phyloP scores from a whole-genome alignment of 768 basidiomycete genomes.

The Asterophora parasitica region DNA sequence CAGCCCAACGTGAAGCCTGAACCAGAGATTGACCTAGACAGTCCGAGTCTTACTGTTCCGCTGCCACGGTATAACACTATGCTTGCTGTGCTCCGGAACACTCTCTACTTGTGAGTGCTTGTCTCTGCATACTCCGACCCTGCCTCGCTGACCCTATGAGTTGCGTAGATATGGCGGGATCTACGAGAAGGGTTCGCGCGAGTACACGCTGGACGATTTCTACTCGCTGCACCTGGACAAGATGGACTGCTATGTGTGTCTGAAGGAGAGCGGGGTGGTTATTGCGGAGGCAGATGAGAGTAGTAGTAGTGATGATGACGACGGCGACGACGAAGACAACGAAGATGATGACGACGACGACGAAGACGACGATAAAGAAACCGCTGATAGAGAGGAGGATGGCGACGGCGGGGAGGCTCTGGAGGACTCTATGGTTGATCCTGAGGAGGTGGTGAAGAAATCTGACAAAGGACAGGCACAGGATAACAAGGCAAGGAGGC shows the following conservation, averaged over 20 bases:
- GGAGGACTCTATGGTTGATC: constrained; percentile 19
- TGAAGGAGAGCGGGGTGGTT: constrained; percentile 60
- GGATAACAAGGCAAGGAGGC: constrained; percentile 21
- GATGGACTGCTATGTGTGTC: constrained; percentile 69
- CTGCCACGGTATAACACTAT: constrained; percentile 82
- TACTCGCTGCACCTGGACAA: constrained; percentile 78
- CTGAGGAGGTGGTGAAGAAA: constrained; percentile 17
- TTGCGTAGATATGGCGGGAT: constrained; percentile 77
- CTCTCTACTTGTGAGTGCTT: constrained; percentile 70
- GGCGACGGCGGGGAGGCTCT: constrained; percentile 34
- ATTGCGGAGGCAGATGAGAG: constrained; percentile 60
- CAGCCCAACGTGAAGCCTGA: neutral
- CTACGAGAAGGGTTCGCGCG: constrained; percentile 73
- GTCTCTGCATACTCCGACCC: neutral
- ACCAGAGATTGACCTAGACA: constrained; percentile 49
- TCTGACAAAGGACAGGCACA: constrained; percentile 16
- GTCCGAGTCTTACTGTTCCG: constrained; percentile 61
- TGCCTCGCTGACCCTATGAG: neutral
- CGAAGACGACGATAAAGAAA: constrained; percentile 35
- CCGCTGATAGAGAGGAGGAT: constrained; percentile 17
- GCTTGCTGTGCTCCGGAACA: constrained; percentile 80
- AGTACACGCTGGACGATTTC: constrained; percentile 91
- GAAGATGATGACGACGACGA: constrained; percentile 49
- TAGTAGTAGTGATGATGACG: constrained; percentile 58
- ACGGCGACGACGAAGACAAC: constrained; percentile 53